Percentiles rank a stretch among this genome's conserved stretches.
These are phyloP conservation scores for Hanseniaspora occidentalis DNA, from an alignment of 805 yeast genomes.

Conservation along the genomic window DNA sequence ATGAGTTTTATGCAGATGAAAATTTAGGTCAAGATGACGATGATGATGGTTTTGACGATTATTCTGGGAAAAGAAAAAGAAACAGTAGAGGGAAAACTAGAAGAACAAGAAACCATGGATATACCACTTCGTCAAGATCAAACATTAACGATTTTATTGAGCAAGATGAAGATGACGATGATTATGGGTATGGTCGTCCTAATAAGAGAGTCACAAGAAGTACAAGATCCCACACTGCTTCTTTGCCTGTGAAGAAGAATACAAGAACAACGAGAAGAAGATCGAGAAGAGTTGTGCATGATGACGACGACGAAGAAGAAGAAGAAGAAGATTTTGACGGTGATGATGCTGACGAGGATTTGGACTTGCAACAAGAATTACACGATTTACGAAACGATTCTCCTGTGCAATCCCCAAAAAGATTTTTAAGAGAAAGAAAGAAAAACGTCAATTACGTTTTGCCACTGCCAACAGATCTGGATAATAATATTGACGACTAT, in stretches of 20 bases:
- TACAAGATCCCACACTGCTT: background rate
- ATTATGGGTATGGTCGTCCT: constrained; percentile 6
- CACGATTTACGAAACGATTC: constrained; percentile 45
- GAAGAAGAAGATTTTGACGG: constrained; percentile 12
- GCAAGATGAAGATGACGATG: constrained; percentile 9
- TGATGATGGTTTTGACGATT: constrained; percentile 14
- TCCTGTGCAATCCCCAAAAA: constrained; percentile 31
- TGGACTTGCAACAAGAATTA: constrained; percentile 8
- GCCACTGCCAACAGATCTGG: constrained; percentile 61
- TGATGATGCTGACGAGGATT: constrained; percentile 8
- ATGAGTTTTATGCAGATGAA: constrained; percentile 5
- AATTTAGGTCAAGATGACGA: constrained; percentile 4
- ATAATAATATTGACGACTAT: constrained; percentile 11
- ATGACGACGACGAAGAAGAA: constrained; percentile 22
- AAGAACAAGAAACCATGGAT: background rate
- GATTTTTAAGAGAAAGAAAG: constrained; percentile 50
- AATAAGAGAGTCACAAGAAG: too few species aligned
- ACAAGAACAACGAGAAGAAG: constrained; percentile 14
- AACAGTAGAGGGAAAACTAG: background rate
- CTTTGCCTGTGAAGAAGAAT: constrained; percentile 1
- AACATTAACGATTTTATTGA: background rate
- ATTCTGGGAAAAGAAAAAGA: constrained; percentile 1
- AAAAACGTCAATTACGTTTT: constrained; percentile 68
- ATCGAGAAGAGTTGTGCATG: constrained; percentile 21
- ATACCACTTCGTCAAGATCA: background rate